phyloP scores from a whole-genome alignment of 2,329 filamentous ascomycete genomes.

The Pseudogymnoascus destructans region DNA sequence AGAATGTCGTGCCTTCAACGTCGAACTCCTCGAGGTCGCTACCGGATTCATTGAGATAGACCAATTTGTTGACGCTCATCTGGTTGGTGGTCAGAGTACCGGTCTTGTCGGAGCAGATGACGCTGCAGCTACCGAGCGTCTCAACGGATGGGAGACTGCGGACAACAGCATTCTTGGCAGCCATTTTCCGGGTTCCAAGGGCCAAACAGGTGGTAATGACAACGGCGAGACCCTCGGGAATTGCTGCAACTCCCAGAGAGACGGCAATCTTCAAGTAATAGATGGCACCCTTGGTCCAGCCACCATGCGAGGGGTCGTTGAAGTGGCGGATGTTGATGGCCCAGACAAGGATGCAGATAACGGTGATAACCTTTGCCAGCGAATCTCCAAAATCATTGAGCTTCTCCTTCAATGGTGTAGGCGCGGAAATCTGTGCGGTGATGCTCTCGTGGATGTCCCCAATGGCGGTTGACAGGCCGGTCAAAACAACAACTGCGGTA shows the following conservation, averaged over 20 bases:
- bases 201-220: constrained; percentile 98
- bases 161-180: constrained; percentile 93
- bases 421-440: constrained; percentile 91
- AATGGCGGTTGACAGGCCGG: constrained; percentile 82
- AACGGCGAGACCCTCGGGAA: constrained; percentile 91
- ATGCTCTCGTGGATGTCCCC: constrained; percentile 99
- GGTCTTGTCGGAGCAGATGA: constrained; percentile 99
- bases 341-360: constrained; percentile 94
- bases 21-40: constrained; percentile 70
- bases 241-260: constrained; percentile 92
- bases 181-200: constrained; percentile 95
- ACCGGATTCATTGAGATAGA: constrained; percentile 65
- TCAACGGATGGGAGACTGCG: constrained; percentile 93
- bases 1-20: constrained; percentile 85
- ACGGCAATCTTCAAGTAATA: constrained; percentile 99
- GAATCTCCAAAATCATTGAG: constrained; percentile 95
- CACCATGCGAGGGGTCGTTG: constrained; percentile 83
- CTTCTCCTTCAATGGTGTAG: constrained; percentile 95
- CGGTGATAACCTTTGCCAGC: constrained; percentile 93
- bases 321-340: constrained; percentile 98
- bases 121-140: constrained; percentile 95
- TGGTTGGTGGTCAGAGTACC: constrained; percentile 97
- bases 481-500: constrained; percentile 79
- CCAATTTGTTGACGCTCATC: constrained; percentile 94
- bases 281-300: constrained; percentile 92